Base-by-base conservation (phyloP, 257 asterid species). In the Primulina eburnea region DNA sequence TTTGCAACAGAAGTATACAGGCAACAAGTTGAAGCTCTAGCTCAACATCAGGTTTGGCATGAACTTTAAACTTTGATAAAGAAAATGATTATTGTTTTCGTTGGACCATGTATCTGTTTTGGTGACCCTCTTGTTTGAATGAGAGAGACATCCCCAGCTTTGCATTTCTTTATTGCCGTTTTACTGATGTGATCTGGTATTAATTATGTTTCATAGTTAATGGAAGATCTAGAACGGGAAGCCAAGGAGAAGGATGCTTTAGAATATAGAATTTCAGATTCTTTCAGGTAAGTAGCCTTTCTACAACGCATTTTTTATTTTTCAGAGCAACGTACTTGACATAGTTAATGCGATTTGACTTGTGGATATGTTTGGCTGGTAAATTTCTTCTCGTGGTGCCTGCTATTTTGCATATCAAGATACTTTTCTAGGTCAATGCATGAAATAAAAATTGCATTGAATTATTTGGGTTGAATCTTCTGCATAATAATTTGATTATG, bases 1-100 rank as follows among this genome's bases (percentile, higher is more conserved):
- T 86, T 84, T 85, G 97, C 99, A 56, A 86, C 97, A 79, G 97
- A 91, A 81, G 97, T 75, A 32, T 94, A 94, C 82, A 85, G 89
- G 40, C 99, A 89, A 76, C 96, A 87, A 72, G 97, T 94, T 73
- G 97, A 94, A 78, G 86, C 89, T 33, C 83, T 94, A 85, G 86
- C 99, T 47, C 92, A 89, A 63, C 95, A 82, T 77, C 96, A 91
- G 97, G 99, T 94, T 60, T 58, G 61, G 53, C 52, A 9, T 43
- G 67, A 50, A 56, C 58, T 70, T 17, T 47, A 67, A 28, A 32
- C 24, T 71, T 16, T 70, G 24, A 30, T 71, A 64, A 65, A 10
- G 33, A 34, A 62, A 47, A 21, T 28, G 65, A 53, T 37, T 75
- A 16, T 33, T 30, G 43, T 53, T 65, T 10, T 65, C 56, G n/a